Base-by-base conservation (phyloP, 225 moss, liverwort and hornwort genomes). In the Sphagnum contortum region DNA sequence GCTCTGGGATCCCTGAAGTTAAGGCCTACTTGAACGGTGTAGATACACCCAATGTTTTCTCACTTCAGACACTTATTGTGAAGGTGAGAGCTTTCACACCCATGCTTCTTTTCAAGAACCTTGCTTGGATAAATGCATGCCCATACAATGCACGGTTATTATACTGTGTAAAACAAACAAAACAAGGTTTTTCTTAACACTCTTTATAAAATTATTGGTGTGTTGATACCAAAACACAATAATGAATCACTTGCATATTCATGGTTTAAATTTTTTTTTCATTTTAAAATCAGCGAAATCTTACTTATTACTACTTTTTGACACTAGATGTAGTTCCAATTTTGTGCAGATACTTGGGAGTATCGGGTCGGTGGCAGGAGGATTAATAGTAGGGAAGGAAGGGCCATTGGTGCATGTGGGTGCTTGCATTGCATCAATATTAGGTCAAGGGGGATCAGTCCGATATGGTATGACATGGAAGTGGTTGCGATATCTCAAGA, bases 1-100 rank as follows among this genome's bases (percentile, higher is more conserved):
- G 83, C 53, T 84, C 83, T 47, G 83, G 83, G 50, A 80, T 84
- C 50, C 80, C 83, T 8, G 83, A 84, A 74, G 83, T 84, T 5
- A 84, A 84, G 61, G 76, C 80, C 4, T 84, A 80, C 62, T 74
- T 84, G 4, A 84, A 84, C 47, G 83, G 83, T 12, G 66, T 84
- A 8, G 83, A 84, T 61, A 61, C 83, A n/a, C 80, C 83, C 2
- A 49, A 77, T 51, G 77, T 84, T 29, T 84, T 84, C 64, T 69
- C 83, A 6, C 44, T 70, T 47, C 69, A 72, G 13, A 84, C 83
- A 3, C 60, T 84, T 12, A n/a, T 75, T 14, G 83, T 84, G 2
- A 84, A 84, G 80, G 83, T 84, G 14, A 60, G 11, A 13, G 9
- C n/a, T 1, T 49, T 47, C 47, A 44, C 12, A 12, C n/a, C 55